A percentile compares a stretch with the other conserved stretches of the same genome.
These are phyloP conservation scores for Powellomyces hirtus DNA, from an alignment of 192 early-diverging fungal genomes.

Conservation along the genomic window DNA sequence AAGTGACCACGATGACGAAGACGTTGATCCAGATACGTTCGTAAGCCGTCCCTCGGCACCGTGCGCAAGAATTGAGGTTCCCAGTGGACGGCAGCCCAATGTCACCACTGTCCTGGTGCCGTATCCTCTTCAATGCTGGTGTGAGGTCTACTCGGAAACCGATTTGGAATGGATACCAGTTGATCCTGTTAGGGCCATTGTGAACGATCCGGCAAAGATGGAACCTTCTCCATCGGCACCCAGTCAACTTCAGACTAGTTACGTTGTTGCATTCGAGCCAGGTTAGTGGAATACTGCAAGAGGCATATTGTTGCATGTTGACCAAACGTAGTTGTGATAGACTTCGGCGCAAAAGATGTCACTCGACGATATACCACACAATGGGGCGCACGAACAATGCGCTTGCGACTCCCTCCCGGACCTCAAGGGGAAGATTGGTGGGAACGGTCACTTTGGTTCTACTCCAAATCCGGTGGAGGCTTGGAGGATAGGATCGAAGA, in stretches of 20 bases:
- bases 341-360: constrained; percentile 59
- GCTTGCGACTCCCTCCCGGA: constrained; percentile 9
- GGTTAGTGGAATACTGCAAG: too few relatives aligned
- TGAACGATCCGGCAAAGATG: constrained; percentile 54
- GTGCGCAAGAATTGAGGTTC: background rate
- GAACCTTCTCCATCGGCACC: constrained; percentile 47
- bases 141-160: constrained; percentile 28
- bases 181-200: constrained; percentile 53
- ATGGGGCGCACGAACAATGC: constrained; percentile 47
- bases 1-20: constrained; percentile 4
- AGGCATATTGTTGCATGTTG: too few relatives aligned
- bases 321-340: background rate
- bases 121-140: constrained; percentile 24
- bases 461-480: constrained; percentile 31
- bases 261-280: constrained; percentile 64
- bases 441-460: constrained; percentile 37
- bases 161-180: constrained; percentile 38
- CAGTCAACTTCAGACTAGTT: constrained; percentile 48
- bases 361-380: constrained; percentile 63
- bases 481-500: constrained; percentile 46
- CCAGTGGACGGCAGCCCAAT: background rate
- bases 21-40: background rate
- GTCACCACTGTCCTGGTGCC: background rate
- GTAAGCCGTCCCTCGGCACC: background rate
- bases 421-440: constrained; percentile 38